Base-by-base conservation (phyloP, 768 basidiomycete species). In the Amyloporia xantha region DNA sequence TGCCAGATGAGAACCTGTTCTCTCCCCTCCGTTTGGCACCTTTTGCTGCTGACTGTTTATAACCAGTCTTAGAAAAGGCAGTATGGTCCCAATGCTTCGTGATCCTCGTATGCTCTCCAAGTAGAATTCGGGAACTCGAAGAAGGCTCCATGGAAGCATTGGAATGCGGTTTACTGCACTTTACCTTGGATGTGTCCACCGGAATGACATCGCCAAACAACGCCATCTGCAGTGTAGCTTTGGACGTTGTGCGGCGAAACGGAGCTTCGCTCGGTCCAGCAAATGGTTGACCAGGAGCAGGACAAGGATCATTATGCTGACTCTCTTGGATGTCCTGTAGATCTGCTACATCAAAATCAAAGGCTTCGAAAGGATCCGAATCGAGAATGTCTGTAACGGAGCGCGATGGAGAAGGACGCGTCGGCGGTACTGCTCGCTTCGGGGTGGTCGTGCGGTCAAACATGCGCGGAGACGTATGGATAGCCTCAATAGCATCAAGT, bases 61-160 rank as follows among this genome's bases (percentile, higher is more conserved):
- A 67, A 0, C 91, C 92, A 3, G 84, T 79, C 68, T 90, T 87
- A 4, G 92, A 84, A 59, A 89, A 95, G 11, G 72, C 81, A 0
- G 93, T 91, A 20, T 90, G 84, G 61, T 98, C 92, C 96, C 96
- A 99, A 41, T 74, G 71, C 70, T 95, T 97, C 1, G 76, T 79
- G 64, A 85, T 82, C 54, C 59, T 61, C 17, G 54, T 50, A 21
- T 53, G 54, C 21, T 57, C 59, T 2, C 50, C 51, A 17, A 60
- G 39, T 1, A 54, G 43, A 41, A 51, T 59, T 21, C 56, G 56
- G 11, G 51, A 52, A 35, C 54, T 62, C 0, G 79, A 75, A 13
- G 69, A 68, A 47, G 70, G 63, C 51, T 71, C 71, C 30, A 71
- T 54, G 4, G 70, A 65, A 33, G 68, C 58, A 19, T 65, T 64